Base-by-base conservation (phyloP, 2,329 filamentous ascomycete genomes). In the Ascochyta koolunga region DNA sequence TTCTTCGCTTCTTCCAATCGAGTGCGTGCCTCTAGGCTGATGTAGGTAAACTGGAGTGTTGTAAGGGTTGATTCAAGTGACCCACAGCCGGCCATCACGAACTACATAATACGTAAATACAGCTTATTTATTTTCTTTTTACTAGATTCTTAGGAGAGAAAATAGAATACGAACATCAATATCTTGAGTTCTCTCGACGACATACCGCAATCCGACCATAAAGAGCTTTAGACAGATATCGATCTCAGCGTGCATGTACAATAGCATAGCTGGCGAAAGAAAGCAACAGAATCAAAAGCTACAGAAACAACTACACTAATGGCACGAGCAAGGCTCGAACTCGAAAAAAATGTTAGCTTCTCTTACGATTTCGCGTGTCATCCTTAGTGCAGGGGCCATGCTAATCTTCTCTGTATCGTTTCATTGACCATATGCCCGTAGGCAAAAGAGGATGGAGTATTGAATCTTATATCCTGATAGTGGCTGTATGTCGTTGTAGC, bases 321-420 rank as follows among this genome's bases (percentile, higher is more conserved):
- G 31, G 4, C 1, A 16, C 31, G n/a, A 16, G n/a, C 3, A 9
- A 33, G 31, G 8, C 5, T 33, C 31, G 31, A 33, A 33, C 31
- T 16, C 10, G 25, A 67, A 67, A 70, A 69, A 70, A 71, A 70
- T 68, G 66, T 67, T 69, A 65, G 68, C 68, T 69, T 69, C 65
- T 70, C 66, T 70, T 70, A n/a, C 70, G 62, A 68, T 67, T 64
- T 52, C 57, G 70, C 68, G 68, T 92, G 89, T 93, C 90, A 93
- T 93, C 90, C 90, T 93, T 93, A 92, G 90, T 86, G 84, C 83
- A 86, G 83, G 84, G 77, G 78, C 78, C 77, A 82, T 82, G 69
- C 69, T 72, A 72, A 72, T 71, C 68, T 71, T 72, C 69, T 72
- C 69, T 71, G 67, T 72, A 71, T 72, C 56, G 62, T 66, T 67